Base-by-base conservation (phyloP, 2,329 filamentous ascomycete species). In the Pseudocercospora fuligena region DNA sequence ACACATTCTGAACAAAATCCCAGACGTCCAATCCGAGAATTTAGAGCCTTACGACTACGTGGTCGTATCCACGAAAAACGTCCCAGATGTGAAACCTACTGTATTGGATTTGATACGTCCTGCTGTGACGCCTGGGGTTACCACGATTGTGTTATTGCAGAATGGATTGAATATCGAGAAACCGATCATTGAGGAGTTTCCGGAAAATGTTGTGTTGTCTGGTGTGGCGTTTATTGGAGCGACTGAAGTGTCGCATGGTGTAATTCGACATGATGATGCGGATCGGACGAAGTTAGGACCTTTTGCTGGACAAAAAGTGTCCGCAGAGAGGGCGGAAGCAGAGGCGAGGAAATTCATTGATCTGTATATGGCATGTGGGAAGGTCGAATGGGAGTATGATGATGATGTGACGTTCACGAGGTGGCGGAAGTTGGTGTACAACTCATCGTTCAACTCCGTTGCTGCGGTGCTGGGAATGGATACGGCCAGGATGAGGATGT, bases 121-220 rank as follows among this genome's bases (percentile, higher is more conserved):
- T 0, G 86, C 85, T 1, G 77, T 89, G 0, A 85, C 83, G 0
- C 80, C 81, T 0, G 80, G 79, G 1, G 77, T 82, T 25, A 88
- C 87, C 0, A 80, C 80, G 29, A 84, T 90, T 53, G 79, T 89
- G 0, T 80, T 90, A 6, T 78, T 87, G 5, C 88, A 90, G 68
- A 90, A 90, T 71, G 88, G 88, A 0, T 76, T 89, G n/a, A 87
- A 89, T 70, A 89, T 89, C 67, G 86, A 89, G 69, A 82, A 80
- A 49, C 85, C 86, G 0, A 73, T 89, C 21, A 73, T 85, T 19
- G 64, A 73, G 0, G 75, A 77, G 0, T 88, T 88, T 71, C 86
- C 87, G 0, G 65, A 73, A 2, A 88, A 86, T 66, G 74, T 82
- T 0, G 72, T 88, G 6, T 78, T 89, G 1, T 85, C 83, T 2